A percentile compares a stretch with the other conserved stretches of the same genome.
Conservation (phyloP, 768 basidiomycete species). For the Peribolospora kevripleyi region DNA sequence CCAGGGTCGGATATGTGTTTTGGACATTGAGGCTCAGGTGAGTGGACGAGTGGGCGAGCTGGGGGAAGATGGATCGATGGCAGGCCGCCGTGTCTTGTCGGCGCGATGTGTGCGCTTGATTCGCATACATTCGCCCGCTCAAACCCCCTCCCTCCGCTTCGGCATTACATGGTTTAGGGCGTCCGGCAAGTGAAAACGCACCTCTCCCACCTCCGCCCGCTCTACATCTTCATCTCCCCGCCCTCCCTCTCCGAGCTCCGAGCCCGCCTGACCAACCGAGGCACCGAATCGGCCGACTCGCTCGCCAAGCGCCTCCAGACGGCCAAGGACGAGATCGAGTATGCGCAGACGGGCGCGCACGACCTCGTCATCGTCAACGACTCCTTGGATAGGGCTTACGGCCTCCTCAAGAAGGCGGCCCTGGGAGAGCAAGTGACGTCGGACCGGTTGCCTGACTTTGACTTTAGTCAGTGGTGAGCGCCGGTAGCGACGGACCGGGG, state of each 20-base stretch:
- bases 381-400: slow-evolving; percentile 58
- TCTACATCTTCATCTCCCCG: slow-evolving; percentile 80
- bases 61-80: too few relatives aligned
- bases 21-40: slow-evolving; percentile 93
- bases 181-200: slow-evolving; percentile 63
- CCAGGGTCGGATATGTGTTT: slow-evolving; percentile 54
- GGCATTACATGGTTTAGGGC: slow-evolving; percentile 30
- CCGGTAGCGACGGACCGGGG: too few relatives aligned
- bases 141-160: neutral
- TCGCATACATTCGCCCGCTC: too few relatives aligned
- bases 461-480: slow-evolving; percentile 3
- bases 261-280: slow-evolving; percentile 45
- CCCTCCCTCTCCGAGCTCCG: slow-evolving; percentile 51
- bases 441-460: slow-evolving; percentile 37
- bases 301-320: slow-evolving; percentile 50
- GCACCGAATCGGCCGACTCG: slow-evolving; percentile 54
- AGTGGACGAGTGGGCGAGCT: slow-evolving; percentile 8
- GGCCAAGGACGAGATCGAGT: slow-evolving; percentile 56
- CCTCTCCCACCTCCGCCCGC: slow-evolving; percentile 45
- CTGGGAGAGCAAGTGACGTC: slow-evolving; percentile 37
- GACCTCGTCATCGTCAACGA: slow-evolving; percentile 79
- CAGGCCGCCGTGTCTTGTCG: neutral
- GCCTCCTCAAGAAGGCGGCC: slow-evolving; percentile 47
- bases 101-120: neutral
- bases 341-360: slow-evolving; percentile 48